Base-by-base conservation (phyloP, 768 basidiomycete species). In the Lactifluus subvellereus region DNA sequence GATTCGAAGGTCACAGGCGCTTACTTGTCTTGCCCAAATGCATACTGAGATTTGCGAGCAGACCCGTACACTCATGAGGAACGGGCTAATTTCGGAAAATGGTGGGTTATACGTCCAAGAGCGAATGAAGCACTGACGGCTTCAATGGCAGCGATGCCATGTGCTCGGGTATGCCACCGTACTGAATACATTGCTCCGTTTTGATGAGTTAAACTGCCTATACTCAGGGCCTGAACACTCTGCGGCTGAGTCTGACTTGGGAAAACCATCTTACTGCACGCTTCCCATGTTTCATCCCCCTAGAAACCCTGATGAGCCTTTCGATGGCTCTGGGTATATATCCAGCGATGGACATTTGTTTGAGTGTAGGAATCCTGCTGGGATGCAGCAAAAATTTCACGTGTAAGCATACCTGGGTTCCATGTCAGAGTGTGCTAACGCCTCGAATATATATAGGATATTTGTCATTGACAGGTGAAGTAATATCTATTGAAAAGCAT, bases 11-110 rank as follows among this genome's bases (percentile, higher is more conserved):
- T 79, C n/a, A 35, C 6, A 10, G 2, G 7, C 35, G 10, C 35
- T 2, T 22, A 7, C 16, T 42, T 40, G 32, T 22, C 30, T 2
- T 8, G 18, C 22, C 9, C 3, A 58, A 9, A 13, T 40, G 49
- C 16, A 6, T 13, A 1, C 47, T 27, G 51, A 40, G 43, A 18
- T 13, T 13, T 33, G 2, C 5, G 14, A 51, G 2, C 49, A 82
- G 84, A 86, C 69, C 84, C 85, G 0, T 86, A 86, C 62, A 78
- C 83, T 14, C 76, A 74, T 16, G 82, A 84, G 45, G 82, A 85
- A 49, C 80, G 80, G 64, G 55, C 73, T 0, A 77, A 77, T 50
- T 86, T 85, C 69, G 72, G 75, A 0, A 80, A 81, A 70, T 86
- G 85, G 82, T 82, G 68, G 40, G 78, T 45, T 8, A 4, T 57